Evolutionary conservation across 129 eudicot genomes (phyloP), one percentile per base, ranked within the genome.

Genomic region (Kitagawia praeruptora): DNA sequence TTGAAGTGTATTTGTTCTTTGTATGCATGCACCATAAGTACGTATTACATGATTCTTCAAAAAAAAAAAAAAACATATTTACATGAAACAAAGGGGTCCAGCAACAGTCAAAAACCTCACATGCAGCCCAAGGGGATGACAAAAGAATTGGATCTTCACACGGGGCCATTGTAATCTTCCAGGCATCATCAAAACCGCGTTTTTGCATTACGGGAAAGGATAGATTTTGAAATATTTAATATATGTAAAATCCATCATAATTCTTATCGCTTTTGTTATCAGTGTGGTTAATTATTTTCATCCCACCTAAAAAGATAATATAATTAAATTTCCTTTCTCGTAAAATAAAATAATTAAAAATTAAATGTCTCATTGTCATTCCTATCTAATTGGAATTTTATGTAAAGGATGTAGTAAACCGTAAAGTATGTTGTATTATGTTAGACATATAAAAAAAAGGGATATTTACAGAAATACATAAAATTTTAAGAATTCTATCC

Each of bases 181-280:
- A 78, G 74, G 72, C 23, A 67, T 67, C 41, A 76, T 44, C 69
- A 58, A 72, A 83, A 83, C 85, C 86, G 86, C 80, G 86, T 83
- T 73, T 78, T 49, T 78, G 82, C 85, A 83, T 81, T 67, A 67
- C 73, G 73, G 41, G 21, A 67, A 31, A 67, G 14, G 2, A 31
- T 31, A 31, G 2, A 67, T 4, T 27, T 66, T 66, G 4, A 1
- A 67, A 31, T 67, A 3, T 67, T 67, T 67, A 34, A 34, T 3
- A 10, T 31, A 14, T 67, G 23, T 67, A 34, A 31, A 31, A 67
- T n/a, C n/a, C n/a, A n/a, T 27, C 40, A 67, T 27, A 12, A 67
- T 27, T 31, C 41, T 23, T 5, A 31, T 67, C 42, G 42, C 21
- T 31, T 67, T 28, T 5, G 21, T 66, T n/a, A 58, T 58, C 34